Conservation (phyloP, 148 eudicot species). For the Camellia lanceoleosa region DNA sequence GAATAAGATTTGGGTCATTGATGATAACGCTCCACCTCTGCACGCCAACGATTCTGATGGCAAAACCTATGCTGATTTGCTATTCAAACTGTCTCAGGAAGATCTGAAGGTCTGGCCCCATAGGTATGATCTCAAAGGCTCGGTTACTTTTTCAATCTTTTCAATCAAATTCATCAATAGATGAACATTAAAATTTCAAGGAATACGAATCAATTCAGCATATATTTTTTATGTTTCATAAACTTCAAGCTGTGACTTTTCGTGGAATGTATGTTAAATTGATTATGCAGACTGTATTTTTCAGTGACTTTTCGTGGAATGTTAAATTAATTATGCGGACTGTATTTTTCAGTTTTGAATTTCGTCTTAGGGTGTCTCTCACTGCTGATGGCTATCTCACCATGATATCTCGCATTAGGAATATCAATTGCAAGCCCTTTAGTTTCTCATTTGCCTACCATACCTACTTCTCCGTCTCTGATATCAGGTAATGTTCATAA, state of each 20-base stretch:
- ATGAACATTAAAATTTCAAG: background rate
- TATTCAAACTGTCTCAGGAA: constrained; percentile 60
- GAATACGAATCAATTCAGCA: background rate
- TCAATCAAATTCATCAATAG: background rate
- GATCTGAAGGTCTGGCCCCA: constrained; percentile 69
- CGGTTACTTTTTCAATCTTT: background rate
- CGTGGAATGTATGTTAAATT: background rate
- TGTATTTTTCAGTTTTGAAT: constrained; percentile 58
- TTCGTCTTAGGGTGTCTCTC: constrained; percentile 69
- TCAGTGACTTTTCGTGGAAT: constrained; percentile 27
- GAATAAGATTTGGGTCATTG: constrained; percentile 61
- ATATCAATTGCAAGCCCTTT: constrained; percentile 72
- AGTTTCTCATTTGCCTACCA: constrained; percentile 81
- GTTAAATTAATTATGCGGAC: background rate
- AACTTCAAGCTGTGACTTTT: background rate
- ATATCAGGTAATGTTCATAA: constrained; percentile 63
- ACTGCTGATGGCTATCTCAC: constrained; percentile 59
- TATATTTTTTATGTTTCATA: background rate
- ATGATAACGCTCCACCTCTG: constrained; percentile 59
- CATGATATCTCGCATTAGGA: constrained; percentile 69
- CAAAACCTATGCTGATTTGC: constrained; percentile 42
- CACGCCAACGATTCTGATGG: constrained; percentile 36
- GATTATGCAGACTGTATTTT: constrained; percentile 4
- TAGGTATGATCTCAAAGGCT: constrained; percentile 29
- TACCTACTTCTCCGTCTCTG: constrained; percentile 82